Percentiles rank a stretch among this genome's conserved stretches.
phyloP scores from a whole-genome alignment of 2,329 filamentous ascomycete species.

The Scopulariopsis brevicaulis region DNA sequence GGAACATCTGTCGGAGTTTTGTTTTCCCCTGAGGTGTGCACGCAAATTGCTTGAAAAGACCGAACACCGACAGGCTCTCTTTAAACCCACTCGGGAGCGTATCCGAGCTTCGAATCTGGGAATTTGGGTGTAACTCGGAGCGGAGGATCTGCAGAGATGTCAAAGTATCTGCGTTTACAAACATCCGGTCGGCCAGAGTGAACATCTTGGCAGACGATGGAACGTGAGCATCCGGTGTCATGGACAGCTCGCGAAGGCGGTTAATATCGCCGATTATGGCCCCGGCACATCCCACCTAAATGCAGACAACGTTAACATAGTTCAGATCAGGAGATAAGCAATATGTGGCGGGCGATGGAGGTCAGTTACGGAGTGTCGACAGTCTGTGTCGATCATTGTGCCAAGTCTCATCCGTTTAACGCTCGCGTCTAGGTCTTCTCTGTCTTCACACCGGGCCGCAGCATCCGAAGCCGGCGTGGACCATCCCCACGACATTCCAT shows the following conservation, averaged over 20 bases:
- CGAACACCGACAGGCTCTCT: conserved; percentile 75
- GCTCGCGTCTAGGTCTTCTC: conserved; percentile 12
- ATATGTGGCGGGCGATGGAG: background rate
- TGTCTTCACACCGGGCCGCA: background rate
- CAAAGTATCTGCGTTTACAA: conserved; percentile 72
- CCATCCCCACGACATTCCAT: background rate
- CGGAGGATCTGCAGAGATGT: conserved; percentile 76
- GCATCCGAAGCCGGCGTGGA: background rate
- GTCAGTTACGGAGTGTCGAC: conserved; percentile 46
- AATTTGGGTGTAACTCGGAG: conserved; percentile 72
- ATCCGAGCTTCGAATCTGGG: conserved; percentile 33
- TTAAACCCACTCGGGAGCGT: conserved; percentile 42
- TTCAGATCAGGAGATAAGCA: background rate
- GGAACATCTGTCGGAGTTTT: conserved; percentile 66
- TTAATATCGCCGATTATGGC: conserved; percentile 73
- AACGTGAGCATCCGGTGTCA: conserved; percentile 27
- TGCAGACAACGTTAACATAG: background rate
- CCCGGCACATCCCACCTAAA: conserved; percentile 69
- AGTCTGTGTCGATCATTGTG: conserved; percentile 63
- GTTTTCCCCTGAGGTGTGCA: conserved; percentile 69
- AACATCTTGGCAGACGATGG: conserved; percentile 65
- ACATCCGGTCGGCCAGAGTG: conserved; percentile 54
- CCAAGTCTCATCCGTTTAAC: conserved; percentile 58
- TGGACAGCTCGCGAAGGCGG: conserved; percentile 34
- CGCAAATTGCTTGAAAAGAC: conserved; percentile 64